Conservation (phyloP, 805 yeast genomes). For the Candida sonorensis region DNA sequence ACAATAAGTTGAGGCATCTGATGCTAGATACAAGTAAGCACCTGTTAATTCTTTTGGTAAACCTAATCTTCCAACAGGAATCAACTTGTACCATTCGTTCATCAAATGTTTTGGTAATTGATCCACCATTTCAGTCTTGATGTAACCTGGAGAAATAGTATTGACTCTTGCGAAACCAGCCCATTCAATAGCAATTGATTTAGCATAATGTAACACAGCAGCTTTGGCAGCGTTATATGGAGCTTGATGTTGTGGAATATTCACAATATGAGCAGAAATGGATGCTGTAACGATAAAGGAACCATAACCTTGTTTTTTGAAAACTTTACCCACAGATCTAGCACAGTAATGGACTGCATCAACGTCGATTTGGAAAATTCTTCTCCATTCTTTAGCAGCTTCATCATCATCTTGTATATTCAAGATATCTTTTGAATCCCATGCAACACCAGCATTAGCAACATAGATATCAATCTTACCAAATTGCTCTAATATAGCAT, state of each 20-base stretch:
- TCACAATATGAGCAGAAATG: slow-evolving; percentile 83
- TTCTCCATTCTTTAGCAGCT: slow-evolving; percentile 59
- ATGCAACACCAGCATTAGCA: slow-evolving; percentile 86
- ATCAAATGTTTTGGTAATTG: slow-evolving; percentile 37
- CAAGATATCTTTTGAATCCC: slow-evolving; percentile 62
- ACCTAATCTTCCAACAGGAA: slow-evolving; percentile 73
- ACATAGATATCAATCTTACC: slow-evolving; percentile 79
- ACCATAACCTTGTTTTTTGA: slow-evolving; percentile 68
- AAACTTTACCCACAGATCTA: slow-evolving; percentile 63
- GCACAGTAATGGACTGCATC: slow-evolving; percentile 63
- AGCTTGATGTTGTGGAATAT: slow-evolving; percentile 82
- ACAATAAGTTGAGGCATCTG: slow-evolving; percentile 73
- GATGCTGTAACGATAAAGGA: slow-evolving; percentile 82
- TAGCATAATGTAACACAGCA: slow-evolving; percentile 68
- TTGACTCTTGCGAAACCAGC: slow-evolving; percentile 83
- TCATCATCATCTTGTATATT: slow-evolving; percentile 31
- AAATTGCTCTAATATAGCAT: slow-evolving; percentile 55
- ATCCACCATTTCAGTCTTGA: slow-evolving; percentile 60
- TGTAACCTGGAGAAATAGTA: slow-evolving; percentile 82
- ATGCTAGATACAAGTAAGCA: slow-evolving; percentile 72
- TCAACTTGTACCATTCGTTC: slow-evolving; percentile 42
- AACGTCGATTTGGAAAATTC: slow-evolving; percentile 66
- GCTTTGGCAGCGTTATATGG: slow-evolving; percentile 86
- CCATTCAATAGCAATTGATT: slow-evolving; percentile 83
- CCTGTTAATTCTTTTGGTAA: slow-evolving; percentile 69